These are phyloP conservation scores for Scedosporium aurantiacum DNA, from an alignment of 2,329 filamentous ascomycete species.

Conservation along the genomic window DNA sequence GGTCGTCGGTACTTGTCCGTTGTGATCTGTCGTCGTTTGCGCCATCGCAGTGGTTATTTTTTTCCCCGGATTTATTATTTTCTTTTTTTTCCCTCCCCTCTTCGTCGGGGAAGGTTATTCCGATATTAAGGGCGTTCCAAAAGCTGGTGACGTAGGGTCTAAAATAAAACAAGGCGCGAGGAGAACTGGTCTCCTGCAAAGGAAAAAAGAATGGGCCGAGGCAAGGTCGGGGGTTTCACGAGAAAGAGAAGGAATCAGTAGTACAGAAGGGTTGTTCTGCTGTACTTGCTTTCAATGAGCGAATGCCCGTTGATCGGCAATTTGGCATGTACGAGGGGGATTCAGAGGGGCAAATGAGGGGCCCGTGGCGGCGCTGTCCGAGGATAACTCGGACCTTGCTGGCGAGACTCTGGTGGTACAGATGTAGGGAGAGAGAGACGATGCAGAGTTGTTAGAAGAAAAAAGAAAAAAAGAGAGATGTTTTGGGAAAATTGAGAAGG, in stretches of 20 bases:
- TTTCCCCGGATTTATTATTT: background rate
- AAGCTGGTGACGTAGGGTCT: background rate
- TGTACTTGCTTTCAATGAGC: background rate
- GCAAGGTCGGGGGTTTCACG: background rate
- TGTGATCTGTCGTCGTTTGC: constrained; percentile 3
- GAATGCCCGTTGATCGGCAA: background rate
- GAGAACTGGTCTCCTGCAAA: background rate
- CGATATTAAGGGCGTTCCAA: background rate
- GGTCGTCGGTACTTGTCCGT: constrained; percentile 9
- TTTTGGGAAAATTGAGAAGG: background rate
- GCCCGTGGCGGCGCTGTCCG: background rate
- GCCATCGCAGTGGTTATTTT: background rate
- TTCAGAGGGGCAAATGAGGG: background rate
- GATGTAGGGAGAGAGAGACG: background rate
- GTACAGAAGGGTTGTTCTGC: background rate
- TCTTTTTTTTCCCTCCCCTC: background rate
- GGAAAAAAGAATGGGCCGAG: background rate
- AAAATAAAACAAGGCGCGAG: background rate
- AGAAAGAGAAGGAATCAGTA: background rate
- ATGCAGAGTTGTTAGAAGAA: background rate
- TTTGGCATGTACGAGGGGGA: background rate
- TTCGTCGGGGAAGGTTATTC: no score
- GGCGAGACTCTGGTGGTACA: background rate
- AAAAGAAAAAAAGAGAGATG: background rate
- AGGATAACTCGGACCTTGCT: background rate